A percentile compares a stretch with the other conserved stretches of the same genome.
Conservation (phyloP, 164 flowering plant species). For the Annona cherimola region DNA sequence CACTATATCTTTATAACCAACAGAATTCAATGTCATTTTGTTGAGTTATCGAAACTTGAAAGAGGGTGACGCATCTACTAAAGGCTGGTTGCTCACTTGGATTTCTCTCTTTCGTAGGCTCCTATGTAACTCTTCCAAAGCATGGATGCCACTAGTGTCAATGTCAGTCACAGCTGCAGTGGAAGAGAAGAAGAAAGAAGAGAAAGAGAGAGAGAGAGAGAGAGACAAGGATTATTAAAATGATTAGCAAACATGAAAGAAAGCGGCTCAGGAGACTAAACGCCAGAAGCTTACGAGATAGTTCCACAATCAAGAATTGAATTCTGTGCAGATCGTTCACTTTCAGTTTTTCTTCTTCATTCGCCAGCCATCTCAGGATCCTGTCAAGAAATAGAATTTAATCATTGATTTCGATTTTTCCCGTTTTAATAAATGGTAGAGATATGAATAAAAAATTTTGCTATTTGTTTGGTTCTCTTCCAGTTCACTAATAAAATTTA, state of each 20-base stretch:
- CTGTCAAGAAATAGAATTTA: constrained; percentile 28
- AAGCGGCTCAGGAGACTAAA: background rate
- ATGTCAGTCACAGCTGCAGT: constrained; percentile 82
- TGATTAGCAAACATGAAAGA: background rate
- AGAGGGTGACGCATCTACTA: background rate
- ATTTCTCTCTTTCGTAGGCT: constrained; percentile 62
- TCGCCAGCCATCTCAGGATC: constrained; percentile 67
- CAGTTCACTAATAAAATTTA: no score
- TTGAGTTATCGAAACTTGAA: background rate
- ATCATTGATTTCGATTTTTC: background rate
- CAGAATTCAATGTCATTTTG: background rate
- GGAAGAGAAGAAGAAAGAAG: background rate
- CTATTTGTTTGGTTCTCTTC: no score
- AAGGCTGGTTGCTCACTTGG: constrained; percentile 32
- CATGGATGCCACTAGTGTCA: constrained; percentile 86
- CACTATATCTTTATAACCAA: no score
- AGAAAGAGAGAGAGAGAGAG: background rate
- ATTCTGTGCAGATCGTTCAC: constrained; percentile 27
- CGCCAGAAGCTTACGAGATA: constrained; percentile 59
- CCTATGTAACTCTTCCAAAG: constrained; percentile 57
- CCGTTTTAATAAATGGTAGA: no score
- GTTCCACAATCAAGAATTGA: constrained; percentile 61
- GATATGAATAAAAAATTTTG: no score
- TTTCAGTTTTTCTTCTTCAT: constrained; percentile 55
- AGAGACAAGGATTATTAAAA: background rate